Evolutionary conservation across 495 filamentous ascomycete genomes (phyloP).

Genomic region (Lepidopterella palustris): DNA sequence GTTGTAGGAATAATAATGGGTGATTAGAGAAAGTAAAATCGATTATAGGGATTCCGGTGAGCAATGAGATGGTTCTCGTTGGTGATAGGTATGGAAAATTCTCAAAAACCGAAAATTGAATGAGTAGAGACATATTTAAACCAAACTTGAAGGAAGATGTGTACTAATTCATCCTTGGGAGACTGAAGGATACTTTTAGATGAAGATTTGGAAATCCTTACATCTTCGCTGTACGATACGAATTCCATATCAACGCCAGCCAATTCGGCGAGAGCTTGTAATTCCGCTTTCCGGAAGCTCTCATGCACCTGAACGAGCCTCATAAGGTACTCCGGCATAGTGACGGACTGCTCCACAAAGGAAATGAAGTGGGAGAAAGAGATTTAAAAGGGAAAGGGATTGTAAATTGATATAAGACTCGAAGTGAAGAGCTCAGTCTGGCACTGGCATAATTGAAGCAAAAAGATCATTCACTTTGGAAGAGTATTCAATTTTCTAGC

Average conservation of each 20-base stretch:
- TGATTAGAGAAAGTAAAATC: background rate
- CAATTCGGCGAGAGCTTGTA: conserved; percentile 72
- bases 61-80: too few relatives aligned
- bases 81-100: too few relatives aligned
- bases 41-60: background rate
- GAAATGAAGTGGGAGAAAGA: conserved; percentile 11
- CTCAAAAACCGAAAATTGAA: too few relatives aligned
- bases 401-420: too few relatives aligned
- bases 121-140: too few relatives aligned
- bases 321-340: conserved; percentile 65
- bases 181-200: background rate
- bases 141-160: background rate
- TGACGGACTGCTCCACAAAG: background rate
- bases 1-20: background rate
- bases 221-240: conserved; percentile 62
- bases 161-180: background rate
- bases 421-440: too few relatives aligned
- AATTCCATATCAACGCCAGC: conserved; percentile 63
- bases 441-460: too few relatives aligned
- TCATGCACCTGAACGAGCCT: conserved; percentile 87
- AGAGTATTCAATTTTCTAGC: too few relatives aligned
- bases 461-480: too few relatives aligned
- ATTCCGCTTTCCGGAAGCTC: conserved; percentile 78
- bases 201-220: conserved; percentile 38
- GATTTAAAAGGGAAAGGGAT: background rate